Evolutionary conservation across 768 basidiomycete genomes (phyloP).

Genomic region (Tephrocybe sp.): DNA sequence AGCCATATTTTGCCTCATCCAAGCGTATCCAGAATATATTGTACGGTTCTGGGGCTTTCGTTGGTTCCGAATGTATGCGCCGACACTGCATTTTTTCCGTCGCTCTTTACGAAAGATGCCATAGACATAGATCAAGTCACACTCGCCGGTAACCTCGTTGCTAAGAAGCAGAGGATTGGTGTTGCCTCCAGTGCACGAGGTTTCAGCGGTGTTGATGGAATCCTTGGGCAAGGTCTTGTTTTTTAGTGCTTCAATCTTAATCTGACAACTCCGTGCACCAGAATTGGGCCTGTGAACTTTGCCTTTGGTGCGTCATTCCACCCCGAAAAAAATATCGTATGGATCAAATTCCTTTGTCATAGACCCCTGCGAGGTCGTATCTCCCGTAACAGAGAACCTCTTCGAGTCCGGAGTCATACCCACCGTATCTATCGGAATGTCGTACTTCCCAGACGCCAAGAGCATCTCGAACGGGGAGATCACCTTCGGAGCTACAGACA

Average conservation of each 20-base stretch:
- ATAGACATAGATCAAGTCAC: conserved; percentile 48
- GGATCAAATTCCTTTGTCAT: too few species aligned
- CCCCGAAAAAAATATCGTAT: too few species aligned
- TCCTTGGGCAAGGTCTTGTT: conserved; percentile 37
- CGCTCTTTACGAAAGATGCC: neutral
- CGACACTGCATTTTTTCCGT: neutral
- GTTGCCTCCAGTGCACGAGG: conserved; percentile 42
- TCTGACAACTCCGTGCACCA: conserved; percentile 14
- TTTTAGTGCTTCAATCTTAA: neutral
- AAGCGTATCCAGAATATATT: conserved; percentile 54
- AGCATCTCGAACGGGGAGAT: conserved; percentile 49
- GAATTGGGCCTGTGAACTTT: conserved; percentile 51
- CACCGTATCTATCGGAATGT: conserved; percentile 47
- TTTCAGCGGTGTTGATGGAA: conserved; percentile 49
- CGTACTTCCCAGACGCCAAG: conserved; percentile 41
- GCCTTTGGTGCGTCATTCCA: conserved; percentile 8
- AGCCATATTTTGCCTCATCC: too few species aligned
- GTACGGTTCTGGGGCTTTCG: conserved; percentile 54
- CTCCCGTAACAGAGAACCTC: conserved; percentile 60
- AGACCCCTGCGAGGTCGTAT: conserved; percentile 32
- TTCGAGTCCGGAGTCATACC: conserved; percentile 45
- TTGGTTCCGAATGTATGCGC: conserved; percentile 48
- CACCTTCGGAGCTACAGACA: conserved; percentile 52
- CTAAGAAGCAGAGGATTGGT: conserved; percentile 46
- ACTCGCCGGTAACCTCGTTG: conserved; percentile 37